Conservation (phyloP, 2,329 filamentous ascomycete species). For the Simplicillium aogashimaense region DNA sequence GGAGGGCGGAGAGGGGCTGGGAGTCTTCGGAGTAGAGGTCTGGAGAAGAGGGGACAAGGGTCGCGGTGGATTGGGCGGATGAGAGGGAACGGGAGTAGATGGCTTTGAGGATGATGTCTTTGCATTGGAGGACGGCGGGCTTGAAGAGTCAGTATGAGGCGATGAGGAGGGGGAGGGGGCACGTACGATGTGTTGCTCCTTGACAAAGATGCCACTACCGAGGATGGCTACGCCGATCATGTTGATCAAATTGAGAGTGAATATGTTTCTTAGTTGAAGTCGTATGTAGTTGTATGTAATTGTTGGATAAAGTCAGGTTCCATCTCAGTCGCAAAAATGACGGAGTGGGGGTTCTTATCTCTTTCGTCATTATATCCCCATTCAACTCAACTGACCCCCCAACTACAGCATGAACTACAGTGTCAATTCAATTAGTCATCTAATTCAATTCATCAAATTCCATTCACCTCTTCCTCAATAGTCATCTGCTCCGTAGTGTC, state of each 20-base stretch:
- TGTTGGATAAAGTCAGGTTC: no score
- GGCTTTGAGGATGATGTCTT: slow-evolving; percentile 46
- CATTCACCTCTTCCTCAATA: no score
- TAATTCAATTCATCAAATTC: no score
- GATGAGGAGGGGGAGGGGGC: background rate
- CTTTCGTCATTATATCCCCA: background rate
- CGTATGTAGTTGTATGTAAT: no score
- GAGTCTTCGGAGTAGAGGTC: slow-evolving; percentile 47
- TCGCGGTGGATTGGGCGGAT: slow-evolving; percentile 39
- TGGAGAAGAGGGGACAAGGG: slow-evolving; percentile 23
- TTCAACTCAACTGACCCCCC: no score
- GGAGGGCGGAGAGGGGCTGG: slow-evolving; percentile 38
- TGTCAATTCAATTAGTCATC: no score
- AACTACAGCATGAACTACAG: no score
- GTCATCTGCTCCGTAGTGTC: no score
- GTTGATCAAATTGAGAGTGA: no score
- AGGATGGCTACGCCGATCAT: slow-evolving; percentile 46
- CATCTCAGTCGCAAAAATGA: no score
- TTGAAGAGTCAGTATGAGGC: slow-evolving; percentile 1
- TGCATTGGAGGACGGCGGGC: slow-evolving; percentile 48
- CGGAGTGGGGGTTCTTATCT: slow-evolving; percentile 21
- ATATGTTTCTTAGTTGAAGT: no score
- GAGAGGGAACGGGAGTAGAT: slow-evolving; percentile 54
- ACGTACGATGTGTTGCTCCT: slow-evolving; percentile 44
- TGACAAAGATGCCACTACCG: slow-evolving; percentile 53